Evolutionary conservation across 1,284 basidiomycete genomes (phyloP).

Genomic region (Ceratobasidium theobromae): DNA sequence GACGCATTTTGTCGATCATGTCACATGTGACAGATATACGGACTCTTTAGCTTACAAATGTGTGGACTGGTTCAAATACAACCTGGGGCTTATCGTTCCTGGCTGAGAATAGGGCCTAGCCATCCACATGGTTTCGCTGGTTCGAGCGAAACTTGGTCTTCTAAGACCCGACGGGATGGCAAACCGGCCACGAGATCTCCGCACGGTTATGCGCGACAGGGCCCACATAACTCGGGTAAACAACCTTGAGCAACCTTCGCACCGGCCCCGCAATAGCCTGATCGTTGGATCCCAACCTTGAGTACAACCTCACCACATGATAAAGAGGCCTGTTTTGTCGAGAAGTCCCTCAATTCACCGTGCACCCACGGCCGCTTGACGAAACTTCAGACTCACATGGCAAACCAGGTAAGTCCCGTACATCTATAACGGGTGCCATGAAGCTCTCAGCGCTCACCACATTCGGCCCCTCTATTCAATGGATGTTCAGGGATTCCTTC

Average conservation of each 20-base stretch:
- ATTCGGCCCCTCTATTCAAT: conserved; percentile 11
- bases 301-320: conserved; percentile 21
- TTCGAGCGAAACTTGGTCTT: conserved; percentile 21
- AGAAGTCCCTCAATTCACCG: conserved; percentile 20
- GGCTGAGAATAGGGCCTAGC: conserved; percentile 30
- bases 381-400: conserved; percentile 26
- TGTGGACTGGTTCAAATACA: conserved; percentile 11
- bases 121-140: conserved; percentile 28
- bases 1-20: conserved; percentile 22
- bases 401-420: conserved; percentile 16
- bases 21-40: conserved; percentile 19
- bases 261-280: conserved; percentile 29
- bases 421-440: background rate
- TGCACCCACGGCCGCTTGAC: conserved; percentile 22
- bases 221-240: conserved; percentile 22
- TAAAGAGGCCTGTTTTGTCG: conserved; percentile 25
- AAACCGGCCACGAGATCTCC: conserved; percentile 25
- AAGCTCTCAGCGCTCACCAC: conserved; percentile 6
- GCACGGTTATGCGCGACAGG: conserved; percentile 28
- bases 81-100: conserved; percentile 31
- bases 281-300: conserved; percentile 28
- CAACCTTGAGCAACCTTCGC: conserved; percentile 10
- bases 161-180: conserved; percentile 13
- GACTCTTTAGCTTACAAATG: conserved; percentile 2
- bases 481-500: conserved; percentile 15